phyloP scores from a whole-genome alignment of 176 grass and related monocot genomes.

The Musa acuminata region DNA sequence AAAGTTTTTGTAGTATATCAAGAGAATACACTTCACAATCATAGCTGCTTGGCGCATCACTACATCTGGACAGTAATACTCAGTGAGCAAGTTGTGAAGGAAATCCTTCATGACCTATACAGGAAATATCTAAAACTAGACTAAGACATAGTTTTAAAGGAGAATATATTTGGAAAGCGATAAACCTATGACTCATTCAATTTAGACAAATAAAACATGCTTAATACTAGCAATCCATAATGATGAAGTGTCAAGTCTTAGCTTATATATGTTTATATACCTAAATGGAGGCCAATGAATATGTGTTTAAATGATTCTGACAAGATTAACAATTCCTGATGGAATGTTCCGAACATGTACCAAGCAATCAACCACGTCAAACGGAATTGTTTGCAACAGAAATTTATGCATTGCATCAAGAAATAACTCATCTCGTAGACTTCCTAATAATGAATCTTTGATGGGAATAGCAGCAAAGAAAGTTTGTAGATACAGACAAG shows the following conservation, averaged over 20 bases:
- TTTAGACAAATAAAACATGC: too few relatives aligned
- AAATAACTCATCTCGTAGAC: not conserved
- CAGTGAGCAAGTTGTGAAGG: conserved; percentile 6
- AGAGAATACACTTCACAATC: conserved; percentile 66
- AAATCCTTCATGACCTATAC: not conserved
- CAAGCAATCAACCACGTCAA: not conserved
- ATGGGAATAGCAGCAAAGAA: not conserved
- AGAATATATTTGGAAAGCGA: not conserved
- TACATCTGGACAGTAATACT: conserved; percentile 41
- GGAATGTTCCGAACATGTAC: not conserved
- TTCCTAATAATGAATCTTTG: not conserved
- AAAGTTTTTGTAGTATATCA: conserved; percentile 83
- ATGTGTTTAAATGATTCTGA: not conserved
- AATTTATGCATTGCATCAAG: too few relatives aligned
- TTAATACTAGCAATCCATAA: not conserved
- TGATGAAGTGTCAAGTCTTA: not conserved
- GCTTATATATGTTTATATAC: not conserved
- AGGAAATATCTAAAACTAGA: not conserved
- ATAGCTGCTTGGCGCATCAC: conserved; percentile 91
- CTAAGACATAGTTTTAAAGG: not conserved
- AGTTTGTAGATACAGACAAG: too few relatives aligned
- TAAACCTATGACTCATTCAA: too few relatives aligned
- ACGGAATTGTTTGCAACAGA: too few relatives aligned
- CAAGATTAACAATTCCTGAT: not conserved
- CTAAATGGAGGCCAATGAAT: not conserved